Evolutionary conservation across 208 protist genomes (phyloP).

Genomic region (Acanthamoeba castellanii): DNA sequence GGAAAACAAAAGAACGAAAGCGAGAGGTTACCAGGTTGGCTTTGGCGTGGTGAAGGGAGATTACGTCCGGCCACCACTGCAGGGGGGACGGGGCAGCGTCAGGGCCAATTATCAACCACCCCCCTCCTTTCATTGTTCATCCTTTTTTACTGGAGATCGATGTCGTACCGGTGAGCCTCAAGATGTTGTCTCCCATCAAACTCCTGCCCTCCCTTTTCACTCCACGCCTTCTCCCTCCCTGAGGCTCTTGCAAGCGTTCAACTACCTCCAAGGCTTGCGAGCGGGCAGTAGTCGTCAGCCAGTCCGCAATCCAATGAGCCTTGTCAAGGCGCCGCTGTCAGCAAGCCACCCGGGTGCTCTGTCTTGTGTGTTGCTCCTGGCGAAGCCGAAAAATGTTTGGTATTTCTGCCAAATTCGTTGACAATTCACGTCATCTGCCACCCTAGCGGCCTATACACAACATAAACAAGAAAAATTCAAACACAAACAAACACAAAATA

Average conservation of each 20-base stretch:
- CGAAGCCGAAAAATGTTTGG: background rate
- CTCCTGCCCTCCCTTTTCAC: too few relatives aligned
- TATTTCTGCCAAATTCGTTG: background rate
- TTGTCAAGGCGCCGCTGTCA: too few relatives aligned
- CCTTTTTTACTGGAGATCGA: background rate
- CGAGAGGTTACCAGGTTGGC: background rate
- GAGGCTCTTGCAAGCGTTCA: too few relatives aligned
- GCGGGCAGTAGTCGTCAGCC: too few relatives aligned
- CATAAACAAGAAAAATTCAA: background rate
- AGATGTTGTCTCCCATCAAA: slow-evolving; percentile 12
- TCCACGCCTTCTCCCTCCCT: too few relatives aligned
- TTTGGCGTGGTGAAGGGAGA: background rate
- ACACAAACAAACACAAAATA: background rate
- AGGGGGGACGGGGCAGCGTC: background rate
- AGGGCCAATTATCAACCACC: background rate
- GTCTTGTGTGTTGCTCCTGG: background rate
- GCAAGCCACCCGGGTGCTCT: too few relatives aligned
- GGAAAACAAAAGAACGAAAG: background rate
- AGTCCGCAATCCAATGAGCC: too few relatives aligned
- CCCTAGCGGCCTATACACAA: too few relatives aligned
- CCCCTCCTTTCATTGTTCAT: background rate
- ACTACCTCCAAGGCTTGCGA: too few relatives aligned
- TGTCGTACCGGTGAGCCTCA: slow-evolving; percentile 3
- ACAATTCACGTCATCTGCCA: background rate
- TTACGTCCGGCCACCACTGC: slow-evolving; percentile 21